These are phyloP conservation scores for Fusarium bulbicola DNA, from an alignment of 2,329 filamentous ascomycete species.

Conservation along the genomic window DNA sequence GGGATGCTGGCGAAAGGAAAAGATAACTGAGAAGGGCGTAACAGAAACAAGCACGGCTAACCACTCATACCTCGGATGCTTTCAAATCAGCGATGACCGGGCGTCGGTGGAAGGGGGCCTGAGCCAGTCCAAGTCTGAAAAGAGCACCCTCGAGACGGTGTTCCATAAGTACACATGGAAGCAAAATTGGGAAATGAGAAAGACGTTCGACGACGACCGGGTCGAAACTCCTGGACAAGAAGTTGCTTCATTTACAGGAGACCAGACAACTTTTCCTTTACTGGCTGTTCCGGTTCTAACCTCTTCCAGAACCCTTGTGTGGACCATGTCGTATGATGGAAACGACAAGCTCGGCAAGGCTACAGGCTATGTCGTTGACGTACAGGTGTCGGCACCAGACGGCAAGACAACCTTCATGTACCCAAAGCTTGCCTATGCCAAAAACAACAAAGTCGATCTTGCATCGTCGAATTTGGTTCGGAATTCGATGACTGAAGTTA, in stretches of 20 bases:
- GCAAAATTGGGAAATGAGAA: not conserved
- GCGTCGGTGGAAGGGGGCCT: not conserved
- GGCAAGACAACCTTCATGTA: not conserved
- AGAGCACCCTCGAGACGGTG: not conserved
- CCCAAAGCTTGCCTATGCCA: not conserved
- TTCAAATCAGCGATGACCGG: not conserved
- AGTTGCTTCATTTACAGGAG: not conserved
- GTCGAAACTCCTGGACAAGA: not conserved
- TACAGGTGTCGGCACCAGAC: not conserved
- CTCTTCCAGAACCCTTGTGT: not conserved
- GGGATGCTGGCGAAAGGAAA: not conserved
- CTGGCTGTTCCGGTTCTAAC: not conserved
- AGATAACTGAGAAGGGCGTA: accelerated
- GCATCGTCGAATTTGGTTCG: not conserved
- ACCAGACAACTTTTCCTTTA: not conserved
- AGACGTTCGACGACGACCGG: not conserved
- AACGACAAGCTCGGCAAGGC: not conserved
- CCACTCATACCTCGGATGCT: not conserved
- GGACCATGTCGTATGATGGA: not conserved
- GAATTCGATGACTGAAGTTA: not conserved
- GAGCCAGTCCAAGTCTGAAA: not conserved
- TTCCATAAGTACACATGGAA: not conserved
- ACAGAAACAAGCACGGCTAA: not conserved
- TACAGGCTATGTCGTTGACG: not conserved
- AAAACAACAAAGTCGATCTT: not conserved